phyloP scores from a whole-genome alignment of 2,329 filamentous ascomycete genomes.

The Nothopassalora personata region DNA sequence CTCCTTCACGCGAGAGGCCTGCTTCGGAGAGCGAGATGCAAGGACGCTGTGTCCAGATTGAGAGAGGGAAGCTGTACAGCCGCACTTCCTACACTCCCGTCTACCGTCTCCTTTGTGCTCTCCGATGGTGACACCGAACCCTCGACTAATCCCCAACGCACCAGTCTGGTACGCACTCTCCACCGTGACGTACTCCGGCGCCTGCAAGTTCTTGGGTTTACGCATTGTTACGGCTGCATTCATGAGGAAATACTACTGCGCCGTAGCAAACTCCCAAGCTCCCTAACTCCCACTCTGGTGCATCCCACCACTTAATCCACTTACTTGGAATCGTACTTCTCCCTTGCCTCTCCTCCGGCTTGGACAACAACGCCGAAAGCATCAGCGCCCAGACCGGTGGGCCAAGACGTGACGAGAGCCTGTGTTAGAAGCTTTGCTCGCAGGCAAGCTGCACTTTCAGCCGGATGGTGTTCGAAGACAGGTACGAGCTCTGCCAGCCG shows the following conservation, averaged over 20 bases:
- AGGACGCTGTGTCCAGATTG: not conserved
- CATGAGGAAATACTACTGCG: constrained; percentile 4
- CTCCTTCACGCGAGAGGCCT: not conserved
- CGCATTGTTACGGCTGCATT: not conserved
- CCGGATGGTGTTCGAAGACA: not conserved
- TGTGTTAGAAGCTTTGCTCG: too few relatives aligned
- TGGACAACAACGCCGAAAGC: not conserved
- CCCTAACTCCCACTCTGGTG: not conserved
- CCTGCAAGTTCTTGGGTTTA: not conserved
- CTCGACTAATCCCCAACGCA: not conserved
- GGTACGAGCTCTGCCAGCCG: not conserved
- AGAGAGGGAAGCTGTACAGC: not conserved
- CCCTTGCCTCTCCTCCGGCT: not conserved
- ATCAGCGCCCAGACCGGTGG: constrained; percentile 2
- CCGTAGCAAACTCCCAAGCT: not conserved
- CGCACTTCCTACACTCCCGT: constrained; percentile 1
- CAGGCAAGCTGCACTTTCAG: too few relatives aligned
- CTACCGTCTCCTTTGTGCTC: not conserved
- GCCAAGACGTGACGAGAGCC: not conserved
- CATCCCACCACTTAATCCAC: not conserved
- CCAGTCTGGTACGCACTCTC: constrained; percentile 1
- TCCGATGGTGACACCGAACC: not conserved
- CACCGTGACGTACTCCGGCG: not conserved
- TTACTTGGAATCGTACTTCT: not conserved
- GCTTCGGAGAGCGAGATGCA: not conserved